Conservation (phyloP, 148 eudicot species). For the Cornus kousa region DNA sequence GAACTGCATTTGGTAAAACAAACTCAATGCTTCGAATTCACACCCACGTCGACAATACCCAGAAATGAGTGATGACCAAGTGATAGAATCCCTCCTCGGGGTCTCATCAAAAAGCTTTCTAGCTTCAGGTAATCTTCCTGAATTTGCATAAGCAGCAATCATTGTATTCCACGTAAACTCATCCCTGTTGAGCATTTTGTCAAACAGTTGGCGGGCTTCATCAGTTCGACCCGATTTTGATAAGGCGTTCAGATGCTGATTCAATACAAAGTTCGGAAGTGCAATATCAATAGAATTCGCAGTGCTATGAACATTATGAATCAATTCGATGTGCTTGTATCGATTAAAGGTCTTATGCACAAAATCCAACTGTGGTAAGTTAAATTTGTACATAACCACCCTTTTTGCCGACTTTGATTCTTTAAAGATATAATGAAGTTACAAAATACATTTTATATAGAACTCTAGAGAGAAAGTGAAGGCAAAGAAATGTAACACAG, state of each 20-base stretch:
- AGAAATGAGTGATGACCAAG: slow-evolving; percentile 73
- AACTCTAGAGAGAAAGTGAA: too few relatives aligned
- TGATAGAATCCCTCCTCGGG: slow-evolving; percentile 61
- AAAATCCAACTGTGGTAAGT: background rate
- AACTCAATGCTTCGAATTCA: slow-evolving; percentile 42
- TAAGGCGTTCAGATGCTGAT: slow-evolving; percentile 18
- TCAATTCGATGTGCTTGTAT: background rate
- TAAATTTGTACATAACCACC: slow-evolving; percentile 18
- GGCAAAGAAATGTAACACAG: too few relatives aligned
- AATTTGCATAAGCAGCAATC: slow-evolving; percentile 56
- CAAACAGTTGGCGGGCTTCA: slow-evolving; percentile 67
- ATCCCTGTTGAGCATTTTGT: slow-evolving; percentile 63
- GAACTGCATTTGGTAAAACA: slow-evolving; percentile 57
- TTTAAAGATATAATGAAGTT: slow-evolving; percentile 1
- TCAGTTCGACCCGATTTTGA: slow-evolving; percentile 40
- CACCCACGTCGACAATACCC: slow-evolving; percentile 62
- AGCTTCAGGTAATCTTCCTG: slow-evolving; percentile 58
- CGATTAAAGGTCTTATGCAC: background rate
- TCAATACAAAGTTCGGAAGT: slow-evolving; percentile 8
- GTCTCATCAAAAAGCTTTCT: slow-evolving; percentile 46
- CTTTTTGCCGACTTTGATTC: background rate
- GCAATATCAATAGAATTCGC: slow-evolving; percentile 1
- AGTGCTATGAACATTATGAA: slow-evolving; percentile 4
- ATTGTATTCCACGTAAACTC: slow-evolving; percentile 70
- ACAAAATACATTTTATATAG: background rate